Percentiles rank a stretch among this genome's conserved stretches.
Conservation (phyloP, 169 alveolate genomes). For the Cryptosporidium parvum region DNA sequence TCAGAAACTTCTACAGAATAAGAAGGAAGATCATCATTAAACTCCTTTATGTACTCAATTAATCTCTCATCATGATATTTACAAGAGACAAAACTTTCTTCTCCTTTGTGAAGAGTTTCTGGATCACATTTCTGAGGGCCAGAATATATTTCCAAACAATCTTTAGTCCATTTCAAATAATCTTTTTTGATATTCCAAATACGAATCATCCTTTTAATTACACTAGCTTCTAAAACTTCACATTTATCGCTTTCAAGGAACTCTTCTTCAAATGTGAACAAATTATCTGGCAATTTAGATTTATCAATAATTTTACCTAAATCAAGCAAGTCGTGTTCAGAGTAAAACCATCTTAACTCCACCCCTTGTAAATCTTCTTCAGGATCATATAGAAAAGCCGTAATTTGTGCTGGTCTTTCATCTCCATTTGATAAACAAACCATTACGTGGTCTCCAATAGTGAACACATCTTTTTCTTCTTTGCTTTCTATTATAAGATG, state of each 20-base stretch:
- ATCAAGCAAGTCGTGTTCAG: conserved; percentile 45
- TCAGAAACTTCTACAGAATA: conserved; percentile 49
- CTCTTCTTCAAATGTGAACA: conserved; percentile 60
- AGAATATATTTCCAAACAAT: conserved; percentile 24
- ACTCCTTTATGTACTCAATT: conserved; percentile 30
- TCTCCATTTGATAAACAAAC: conserved; percentile 61
- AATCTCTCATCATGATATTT: conserved; percentile 39
- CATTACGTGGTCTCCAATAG: conserved; percentile 72
- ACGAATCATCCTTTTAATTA: conserved; percentile 69
- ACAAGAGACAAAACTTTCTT: background rate
- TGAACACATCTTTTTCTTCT: conserved; percentile 20
- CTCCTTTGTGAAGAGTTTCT: background rate
- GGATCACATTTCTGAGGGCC: conserved; percentile 48
- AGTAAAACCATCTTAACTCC: conserved; percentile 74
- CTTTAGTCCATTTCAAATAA: conserved; percentile 60
- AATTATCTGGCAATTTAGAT: conserved; percentile 31
- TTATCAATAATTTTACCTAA: conserved; percentile 56
- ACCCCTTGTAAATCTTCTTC: conserved; percentile 60
- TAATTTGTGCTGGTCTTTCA: conserved; percentile 75
- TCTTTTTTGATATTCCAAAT: conserved; percentile 49
- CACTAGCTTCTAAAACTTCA: conserved; percentile 55
- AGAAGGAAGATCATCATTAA: conserved; percentile 56
- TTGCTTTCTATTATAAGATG: conserved; percentile 40
- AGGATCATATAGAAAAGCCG: conserved; percentile 72
- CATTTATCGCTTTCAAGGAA: conserved; percentile 68